Percentiles rank a stretch among this genome's conserved stretches.
phyloP scores from a whole-genome alignment of 75 land plant genomes.

The Isoetes taiwanensis region DNA sequence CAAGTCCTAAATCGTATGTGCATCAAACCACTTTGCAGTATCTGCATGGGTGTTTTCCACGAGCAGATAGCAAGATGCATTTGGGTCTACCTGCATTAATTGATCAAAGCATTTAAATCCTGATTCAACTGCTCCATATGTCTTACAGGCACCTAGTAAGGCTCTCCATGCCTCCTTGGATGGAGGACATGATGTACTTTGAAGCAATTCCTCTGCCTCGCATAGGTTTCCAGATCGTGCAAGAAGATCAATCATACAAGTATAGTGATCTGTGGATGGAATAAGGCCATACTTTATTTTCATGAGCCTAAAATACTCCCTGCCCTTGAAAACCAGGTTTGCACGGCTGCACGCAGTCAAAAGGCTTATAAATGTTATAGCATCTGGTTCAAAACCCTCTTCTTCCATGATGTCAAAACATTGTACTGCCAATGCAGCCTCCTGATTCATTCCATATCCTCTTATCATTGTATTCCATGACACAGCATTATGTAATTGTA shows the following conservation, averaged over 20 bases:
- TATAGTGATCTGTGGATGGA: constrained; percentile 21
- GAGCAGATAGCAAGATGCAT: no score
- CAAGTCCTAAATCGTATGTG: no score
- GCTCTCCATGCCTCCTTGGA: constrained; percentile 11
- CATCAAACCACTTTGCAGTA: no score
- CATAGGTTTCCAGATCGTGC: constrained; percentile 20
- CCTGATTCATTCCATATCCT: constrained; percentile 10
- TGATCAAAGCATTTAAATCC: no score
- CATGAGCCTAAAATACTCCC: constrained; percentile 11
- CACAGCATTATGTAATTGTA: not conserved
- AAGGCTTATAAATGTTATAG: constrained; percentile 21
- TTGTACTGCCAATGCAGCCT: not conserved
- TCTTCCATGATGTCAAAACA: constrained; percentile 10
- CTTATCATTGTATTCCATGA: constrained; percentile 14
- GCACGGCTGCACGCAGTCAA: constrained; percentile 26
- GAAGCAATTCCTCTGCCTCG: constrained; percentile 13
- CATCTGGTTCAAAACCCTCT: constrained; percentile 29
- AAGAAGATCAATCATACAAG: constrained; percentile 24
- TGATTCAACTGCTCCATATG: no score
- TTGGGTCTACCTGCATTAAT: no score
- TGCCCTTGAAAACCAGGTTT: constrained; percentile 14
- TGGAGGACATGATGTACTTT: constrained; percentile 1
- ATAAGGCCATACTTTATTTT: not conserved
- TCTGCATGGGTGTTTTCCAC: no score
- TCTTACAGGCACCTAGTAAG: constrained; percentile 20